phyloP scores from a whole-genome alignment of 2,329 filamentous ascomycete genomes.

The Sporothrix protearum region DNA sequence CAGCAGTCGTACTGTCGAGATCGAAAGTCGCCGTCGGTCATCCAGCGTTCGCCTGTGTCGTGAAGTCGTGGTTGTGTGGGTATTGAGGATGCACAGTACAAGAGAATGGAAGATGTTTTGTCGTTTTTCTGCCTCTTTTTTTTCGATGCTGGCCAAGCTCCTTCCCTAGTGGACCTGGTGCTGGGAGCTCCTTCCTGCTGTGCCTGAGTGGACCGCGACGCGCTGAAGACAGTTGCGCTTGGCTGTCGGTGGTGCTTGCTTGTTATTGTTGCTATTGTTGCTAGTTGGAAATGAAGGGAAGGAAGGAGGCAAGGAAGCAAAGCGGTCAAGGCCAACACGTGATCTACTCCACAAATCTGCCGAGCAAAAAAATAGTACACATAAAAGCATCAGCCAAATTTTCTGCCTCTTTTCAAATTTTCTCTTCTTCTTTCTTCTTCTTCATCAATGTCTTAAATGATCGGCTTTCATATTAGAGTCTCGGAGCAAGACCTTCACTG shows the following conservation, averaged over 20 bases:
- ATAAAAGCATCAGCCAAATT: conserved; percentile 23
- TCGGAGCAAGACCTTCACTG: conserved; percentile 89
- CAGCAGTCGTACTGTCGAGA: background rate
- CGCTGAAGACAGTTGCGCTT: conserved; percentile 12
- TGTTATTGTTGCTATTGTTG: background rate
- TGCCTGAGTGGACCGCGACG: conserved; percentile 11
- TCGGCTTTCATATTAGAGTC: conserved; percentile 98
- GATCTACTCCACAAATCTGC: background rate
- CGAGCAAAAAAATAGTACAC: background rate
- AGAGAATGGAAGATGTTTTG: background rate
- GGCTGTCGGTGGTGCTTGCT: background rate
- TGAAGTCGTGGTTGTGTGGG: background rate
- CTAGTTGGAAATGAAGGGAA: background rate
- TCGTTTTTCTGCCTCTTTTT: conserved; percentile 17
- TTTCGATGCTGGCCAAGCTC: background rate
- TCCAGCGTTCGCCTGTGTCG: background rate
- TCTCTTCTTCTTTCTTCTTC: conserved; percentile 46
- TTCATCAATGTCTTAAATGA: conserved; percentile 64
- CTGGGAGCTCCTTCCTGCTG: conserved; percentile 8
- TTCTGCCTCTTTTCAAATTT: conserved; percentile 31
- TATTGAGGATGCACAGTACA: background rate
- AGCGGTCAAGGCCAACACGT: conserved; percentile 20
- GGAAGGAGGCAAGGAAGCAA: background rate
- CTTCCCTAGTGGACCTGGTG: conserved; percentile 1
- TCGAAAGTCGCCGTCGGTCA: background rate